Base-by-base conservation (phyloP, 495 filamentous ascomycete species). In the Mycothermus thermophilus region DNA sequence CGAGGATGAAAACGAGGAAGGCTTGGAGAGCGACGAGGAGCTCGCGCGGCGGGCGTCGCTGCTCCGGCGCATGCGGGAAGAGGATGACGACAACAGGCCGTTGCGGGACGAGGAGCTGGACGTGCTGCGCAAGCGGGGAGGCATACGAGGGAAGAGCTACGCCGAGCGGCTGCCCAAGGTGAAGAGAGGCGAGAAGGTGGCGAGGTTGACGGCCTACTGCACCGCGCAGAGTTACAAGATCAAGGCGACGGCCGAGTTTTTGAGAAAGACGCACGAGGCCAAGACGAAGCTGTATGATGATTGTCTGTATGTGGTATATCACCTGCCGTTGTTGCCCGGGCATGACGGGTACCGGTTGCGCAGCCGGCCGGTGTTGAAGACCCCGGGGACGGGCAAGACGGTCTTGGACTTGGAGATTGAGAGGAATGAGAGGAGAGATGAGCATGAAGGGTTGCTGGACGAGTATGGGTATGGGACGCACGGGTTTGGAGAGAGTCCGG, bases 231-330 rank as follows among this genome's bases (percentile, higher is more conserved):
- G 79, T 8, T 95, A 80, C 57, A 88, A 83, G 60, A 77, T 93
- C 64, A 78, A 79, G 46, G 71, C 77, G 17, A 80, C 84, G 26
- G 83, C 84, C 13, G 72, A 80, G 29, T 99, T 99, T 60, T 68
- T 94, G 23, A 82, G 79, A 51, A 83, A 79, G 29, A 74, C 74
- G 50, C 90, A 99, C 67, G 78, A 79, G n/a, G 92, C 85, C 0
- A 74, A 82, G 60, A 93, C 87, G 26, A 99, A 99, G 56, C 68
- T 96, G n/a, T 99, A 99, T 55, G 92, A 96, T 56, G 92, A 99
- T 51, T 96, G 92, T 50, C 66, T 99, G 13, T 99, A 99, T 48
- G 80, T 76, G 4, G 90, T 88, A 20, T 99, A 96, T 56, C 87
- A 96, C 60, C 62, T 93, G 17, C 90, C 90, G 7, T 55, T 99